phyloP scores from a whole-genome alignment of 495 filamentous ascomycete species.

The Penicillium desertorum region DNA sequence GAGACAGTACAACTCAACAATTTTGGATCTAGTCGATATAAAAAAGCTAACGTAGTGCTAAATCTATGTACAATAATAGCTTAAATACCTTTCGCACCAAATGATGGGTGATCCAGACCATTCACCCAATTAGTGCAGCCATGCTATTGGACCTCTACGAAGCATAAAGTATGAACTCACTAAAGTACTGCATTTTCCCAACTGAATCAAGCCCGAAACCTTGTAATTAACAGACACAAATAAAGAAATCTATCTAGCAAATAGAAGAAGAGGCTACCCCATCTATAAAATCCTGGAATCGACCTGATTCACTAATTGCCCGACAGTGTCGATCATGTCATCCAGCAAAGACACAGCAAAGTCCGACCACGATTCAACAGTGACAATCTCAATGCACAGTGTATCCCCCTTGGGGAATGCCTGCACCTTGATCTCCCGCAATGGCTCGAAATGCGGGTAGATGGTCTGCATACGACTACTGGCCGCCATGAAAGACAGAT shows the following conservation, averaged over 20 bases:
- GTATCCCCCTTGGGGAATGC: constrained; percentile 39
- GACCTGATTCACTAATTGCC: constrained; percentile 11
- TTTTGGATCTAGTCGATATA: too few species aligned
- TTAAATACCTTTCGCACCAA: too few species aligned
- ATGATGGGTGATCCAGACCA: too few species aligned
- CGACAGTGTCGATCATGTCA: constrained; percentile 13
- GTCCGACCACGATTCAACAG: constrained; percentile 41
- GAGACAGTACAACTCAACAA: too few species aligned
- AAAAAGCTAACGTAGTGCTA: too few species aligned
- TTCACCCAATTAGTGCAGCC: too few species aligned
- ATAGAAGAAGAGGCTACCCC: not conserved
- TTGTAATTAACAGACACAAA: not conserved
- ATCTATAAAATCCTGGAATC: not conserved
- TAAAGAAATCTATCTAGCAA: not conserved
- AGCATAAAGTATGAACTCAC: too few species aligned
- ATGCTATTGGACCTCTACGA: too few species aligned
- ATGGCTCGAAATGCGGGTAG: constrained; percentile 43
- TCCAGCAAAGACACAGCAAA: constrained; percentile 25
- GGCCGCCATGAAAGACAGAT: constrained; percentile 29
- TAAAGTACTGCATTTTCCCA: too few species aligned
- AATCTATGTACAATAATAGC: too few species aligned
- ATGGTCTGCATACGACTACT: constrained; percentile 40
- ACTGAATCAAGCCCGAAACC: too few species aligned
- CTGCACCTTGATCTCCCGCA: constrained; percentile 49
- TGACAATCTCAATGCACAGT: constrained; percentile 44